Percentiles rank a stretch among this genome's conserved stretches.
phyloP scores from a whole-genome alignment of 1,139 yeast species.

The Candida sanyaensis region DNA sequence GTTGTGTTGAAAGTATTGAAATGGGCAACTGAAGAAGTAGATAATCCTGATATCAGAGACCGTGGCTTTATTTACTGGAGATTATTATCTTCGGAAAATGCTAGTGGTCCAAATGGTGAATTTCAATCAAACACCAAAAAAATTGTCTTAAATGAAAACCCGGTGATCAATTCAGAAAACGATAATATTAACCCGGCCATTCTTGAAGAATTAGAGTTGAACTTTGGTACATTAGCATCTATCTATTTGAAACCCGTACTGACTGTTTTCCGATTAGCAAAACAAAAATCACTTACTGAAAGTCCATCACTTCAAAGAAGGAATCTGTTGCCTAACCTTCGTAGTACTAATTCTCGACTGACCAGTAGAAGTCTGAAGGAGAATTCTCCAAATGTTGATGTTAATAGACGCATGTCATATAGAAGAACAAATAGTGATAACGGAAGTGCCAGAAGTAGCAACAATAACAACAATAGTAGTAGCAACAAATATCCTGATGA shows the following conservation, averaged over 20 bases:
- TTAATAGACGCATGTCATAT: slow-evolving; percentile 11
- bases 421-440: slow-evolving; percentile 12
- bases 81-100: slow-evolving; percentile 54
- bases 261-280: slow-evolving; percentile 73
- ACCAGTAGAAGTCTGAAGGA: slow-evolving; percentile 7
- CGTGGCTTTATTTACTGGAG: slow-evolving; percentile 89
- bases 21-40: slow-evolving; percentile 72
- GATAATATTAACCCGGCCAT: slow-evolving; percentile 71
- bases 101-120: slow-evolving; percentile 21
- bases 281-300: slow-evolving; percentile 49
- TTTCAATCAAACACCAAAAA: slow-evolving; percentile 50
- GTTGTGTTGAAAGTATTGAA: slow-evolving; percentile 62
- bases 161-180: slow-evolving; percentile 65
- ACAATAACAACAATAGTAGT: neutral
- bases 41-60: slow-evolving; percentile 82
- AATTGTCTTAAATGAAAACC: slow-evolving; percentile 61
- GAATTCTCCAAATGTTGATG: slow-evolving; percentile 6
- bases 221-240: slow-evolving; percentile 80
- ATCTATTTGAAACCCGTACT: slow-evolving; percentile 81
- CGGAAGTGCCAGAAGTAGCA: neutral
- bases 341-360: neutral
- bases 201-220: slow-evolving; percentile 79
- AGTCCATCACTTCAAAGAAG: slow-evolving; percentile 62
- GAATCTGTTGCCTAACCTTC: neutral
- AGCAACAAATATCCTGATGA: neutral